Percentiles rank a stretch among this genome's conserved stretches.
Evolutionary conservation across 2,329 filamentous ascomycete genomes (phyloP).

Genomic region (Claviceps sp.): DNA sequence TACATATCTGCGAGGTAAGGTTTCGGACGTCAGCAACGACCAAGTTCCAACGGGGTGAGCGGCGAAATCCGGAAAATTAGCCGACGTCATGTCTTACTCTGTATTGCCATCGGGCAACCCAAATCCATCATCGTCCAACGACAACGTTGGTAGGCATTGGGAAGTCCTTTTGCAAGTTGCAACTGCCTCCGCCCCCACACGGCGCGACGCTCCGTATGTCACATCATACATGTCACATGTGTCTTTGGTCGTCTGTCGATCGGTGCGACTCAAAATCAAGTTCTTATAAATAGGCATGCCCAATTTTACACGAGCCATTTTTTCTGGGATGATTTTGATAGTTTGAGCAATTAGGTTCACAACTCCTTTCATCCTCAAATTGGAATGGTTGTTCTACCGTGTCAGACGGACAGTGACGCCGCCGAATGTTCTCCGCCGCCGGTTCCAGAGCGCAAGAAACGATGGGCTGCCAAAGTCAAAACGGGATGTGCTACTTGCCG

Average conservation of each 20-base stretch:
- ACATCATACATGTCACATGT: too few relatives aligned
- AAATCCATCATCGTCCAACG: not conserved
- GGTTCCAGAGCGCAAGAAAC: constrained; percentile 1
- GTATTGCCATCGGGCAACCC: not conserved
- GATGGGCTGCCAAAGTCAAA: constrained; percentile 5
- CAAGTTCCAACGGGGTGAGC: too few relatives aligned
- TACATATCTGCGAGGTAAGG: not conserved
- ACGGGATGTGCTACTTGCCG: constrained; percentile 6
- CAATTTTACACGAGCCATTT: too few relatives aligned
- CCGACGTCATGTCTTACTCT: not conserved
- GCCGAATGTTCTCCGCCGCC: not conserved
- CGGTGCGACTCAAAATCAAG: too few relatives aligned
- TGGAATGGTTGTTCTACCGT: not conserved
- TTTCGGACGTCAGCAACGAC: not conserved
- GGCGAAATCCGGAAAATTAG: not conserved
- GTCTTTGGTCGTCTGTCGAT: not conserved
- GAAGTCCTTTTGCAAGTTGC: too few relatives aligned
- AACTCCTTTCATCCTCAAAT: not conserved
- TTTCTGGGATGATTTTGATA: not conserved
- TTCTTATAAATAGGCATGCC: too few relatives aligned
- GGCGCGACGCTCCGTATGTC: too few relatives aligned
- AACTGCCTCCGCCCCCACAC: too few relatives aligned
- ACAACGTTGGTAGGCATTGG: too few relatives aligned
- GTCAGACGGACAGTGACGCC: too few relatives aligned
- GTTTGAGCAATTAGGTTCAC: too few relatives aligned